Percentiles rank a stretch among this genome's conserved stretches.
Evolutionary conservation across 140 eudicot genomes (phyloP).

Genomic region (Flaveria floridana): DNA sequence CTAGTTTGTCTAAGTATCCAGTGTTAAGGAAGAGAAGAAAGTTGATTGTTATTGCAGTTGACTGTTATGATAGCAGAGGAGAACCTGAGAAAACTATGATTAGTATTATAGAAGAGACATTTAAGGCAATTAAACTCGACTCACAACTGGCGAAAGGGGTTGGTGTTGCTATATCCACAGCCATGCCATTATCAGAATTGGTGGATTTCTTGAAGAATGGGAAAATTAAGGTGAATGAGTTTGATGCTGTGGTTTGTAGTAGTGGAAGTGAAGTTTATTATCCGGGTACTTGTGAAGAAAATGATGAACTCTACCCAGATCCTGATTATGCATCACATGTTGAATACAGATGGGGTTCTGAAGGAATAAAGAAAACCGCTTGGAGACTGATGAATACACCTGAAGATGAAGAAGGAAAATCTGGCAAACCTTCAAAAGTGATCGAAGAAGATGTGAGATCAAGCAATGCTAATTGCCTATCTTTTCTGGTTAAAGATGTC

Average conservation of each 20-base stretch:
- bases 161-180: slow-evolving; percentile 78
- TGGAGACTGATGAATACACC: slow-evolving; percentile 60
- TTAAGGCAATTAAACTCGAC: slow-evolving; percentile 56
- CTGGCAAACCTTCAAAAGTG: slow-evolving; percentile 26
- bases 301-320: slow-evolving; percentile 57
- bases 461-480: slow-evolving; percentile 75
- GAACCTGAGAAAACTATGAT: slow-evolving; percentile 66
- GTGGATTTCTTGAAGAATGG: slow-evolving; percentile 56
- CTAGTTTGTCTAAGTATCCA: slow-evolving; percentile 51
- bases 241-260: slow-evolving; percentile 79
- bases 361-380: slow-evolving; percentile 71
- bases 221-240: slow-evolving; percentile 59
- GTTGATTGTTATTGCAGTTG: slow-evolving; percentile 71
- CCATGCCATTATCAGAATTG: slow-evolving; percentile 69
- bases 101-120: slow-evolving; percentile 50
- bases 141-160: slow-evolving; percentile 49
- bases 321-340: slow-evolving; percentile 73
- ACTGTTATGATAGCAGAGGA: slow-evolving; percentile 70
- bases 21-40: slow-evolving; percentile 63
- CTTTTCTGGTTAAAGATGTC: slow-evolving; percentile 64
- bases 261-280: slow-evolving; percentile 93
- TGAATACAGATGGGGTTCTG: slow-evolving; percentile 85
- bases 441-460: slow-evolving; percentile 71
- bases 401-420: slow-evolving; percentile 40
- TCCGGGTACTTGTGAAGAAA: slow-evolving; percentile 62